Evolutionary conservation across 495 filamentous ascomycete species (phyloP).

Genomic region (Entonaema liquescens): DNA sequence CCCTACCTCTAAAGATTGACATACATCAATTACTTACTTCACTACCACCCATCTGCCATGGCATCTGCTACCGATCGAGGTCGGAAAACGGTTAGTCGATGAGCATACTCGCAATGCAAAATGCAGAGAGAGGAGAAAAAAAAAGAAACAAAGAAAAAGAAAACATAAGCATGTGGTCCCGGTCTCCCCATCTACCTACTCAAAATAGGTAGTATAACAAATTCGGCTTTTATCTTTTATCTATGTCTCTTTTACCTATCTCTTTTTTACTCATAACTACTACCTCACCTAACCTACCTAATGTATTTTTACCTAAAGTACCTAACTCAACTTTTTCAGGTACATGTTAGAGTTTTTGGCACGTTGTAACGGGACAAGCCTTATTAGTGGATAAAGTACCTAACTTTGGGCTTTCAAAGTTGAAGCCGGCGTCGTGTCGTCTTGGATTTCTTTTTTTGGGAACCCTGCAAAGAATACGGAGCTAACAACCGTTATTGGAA

Average conservation of each 20-base stretch:
- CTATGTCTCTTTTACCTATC: background rate
- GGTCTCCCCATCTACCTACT: background rate
- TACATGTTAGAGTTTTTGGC: constrained; percentile 12
- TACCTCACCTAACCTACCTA: too few species aligned
- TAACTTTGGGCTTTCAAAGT: constrained; percentile 1
- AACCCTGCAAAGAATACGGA: constrained; percentile 29
- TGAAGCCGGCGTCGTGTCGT: constrained; percentile 21
- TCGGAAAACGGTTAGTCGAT: constrained; percentile 26
- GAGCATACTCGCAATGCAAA: constrained; percentile 10
- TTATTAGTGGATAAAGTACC: constrained; percentile 38
- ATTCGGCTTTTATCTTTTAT: background rate
- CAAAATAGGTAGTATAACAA: background rate
- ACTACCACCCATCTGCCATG: constrained; percentile 21
- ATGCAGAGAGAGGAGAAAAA: constrained; percentile 6
- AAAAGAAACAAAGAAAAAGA: background rate
- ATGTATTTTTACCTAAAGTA: background rate
- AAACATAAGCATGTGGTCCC: background rate
- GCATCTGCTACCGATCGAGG: constrained; percentile 28
- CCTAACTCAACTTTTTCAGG: background rate
- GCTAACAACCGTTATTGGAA: constrained; percentile 36
- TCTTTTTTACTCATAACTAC: background rate
- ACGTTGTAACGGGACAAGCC: constrained; percentile 25
- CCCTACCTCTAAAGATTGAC: constrained; percentile 28
- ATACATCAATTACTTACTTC: constrained; percentile 30
- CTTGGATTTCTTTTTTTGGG: constrained; percentile 9